Base-by-base conservation (phyloP, 2,329 filamentous ascomycete species). In the Neophaeococcomyces mojaviensis region DNA sequence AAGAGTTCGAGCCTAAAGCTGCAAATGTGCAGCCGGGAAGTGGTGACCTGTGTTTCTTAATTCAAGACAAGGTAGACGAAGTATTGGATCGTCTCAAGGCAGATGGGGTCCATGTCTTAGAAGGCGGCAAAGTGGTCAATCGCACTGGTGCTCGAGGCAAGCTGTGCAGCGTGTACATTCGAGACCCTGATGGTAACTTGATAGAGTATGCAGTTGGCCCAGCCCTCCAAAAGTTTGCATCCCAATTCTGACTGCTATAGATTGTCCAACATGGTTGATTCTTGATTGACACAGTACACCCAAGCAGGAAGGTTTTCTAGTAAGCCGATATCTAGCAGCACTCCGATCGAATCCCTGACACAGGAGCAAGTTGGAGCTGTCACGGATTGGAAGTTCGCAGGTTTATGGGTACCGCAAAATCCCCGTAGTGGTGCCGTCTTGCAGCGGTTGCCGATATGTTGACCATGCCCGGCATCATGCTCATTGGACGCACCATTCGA, bases 141-240 rank as follows among this genome's bases (percentile, higher is more conserved):
- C 64, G 79, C 37, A 80, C 73, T 0, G 79, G 79, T 1, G 77
- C 79, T 0, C 63, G 65, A 44, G 77, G 77, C 0, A 69, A 63
- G 46, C 62, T 82, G 36, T 64, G 68, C 43, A 81, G 78, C 58
- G 65, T 82, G 2, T 82, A 81, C 60, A 69, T 78, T 41, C 64
- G 77, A 31, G 78, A 82, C 60, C 77, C 77, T 2, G 79, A 82
- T 61, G 75, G 72, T 4, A 81, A 81, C 58, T 54, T 82, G 52
- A 71, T 82, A 33, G 78, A 82, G 78, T 82, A 55, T 59, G 75
- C 65, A 12, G n/a, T n/a, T 28, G 13, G 13, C 40, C 32, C 22
- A 6, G 6, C 19, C 19, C 30, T 9, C 18, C n/a, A 12, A 19
- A 39, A n/a, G 9, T 4, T 39, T 24, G 22, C 3, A 3, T 12